Conservation (phyloP, 148 eudicot species). For the Fagopyrum esculentum region DNA sequence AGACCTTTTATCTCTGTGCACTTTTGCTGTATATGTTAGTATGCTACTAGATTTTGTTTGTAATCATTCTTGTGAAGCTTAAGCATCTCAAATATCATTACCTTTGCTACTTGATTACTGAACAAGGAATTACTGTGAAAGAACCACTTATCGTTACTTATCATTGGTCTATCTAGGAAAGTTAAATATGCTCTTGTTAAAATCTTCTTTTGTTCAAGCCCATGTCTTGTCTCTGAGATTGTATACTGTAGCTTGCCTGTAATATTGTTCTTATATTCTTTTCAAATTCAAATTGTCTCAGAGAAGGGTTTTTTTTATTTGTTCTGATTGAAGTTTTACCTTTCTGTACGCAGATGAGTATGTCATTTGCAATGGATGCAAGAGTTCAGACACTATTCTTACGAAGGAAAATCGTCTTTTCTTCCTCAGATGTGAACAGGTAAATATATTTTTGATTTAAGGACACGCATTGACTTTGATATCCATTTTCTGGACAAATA, state of each 20-base stretch:
- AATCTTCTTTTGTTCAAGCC: neutral
- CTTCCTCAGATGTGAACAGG: conserved; percentile 98
- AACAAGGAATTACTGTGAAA: neutral
- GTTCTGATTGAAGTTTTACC: neutral
- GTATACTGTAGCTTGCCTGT: neutral
- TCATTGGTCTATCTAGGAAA: neutral
- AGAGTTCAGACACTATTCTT: conserved; percentile 93
- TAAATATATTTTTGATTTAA: conserved; percentile 14
- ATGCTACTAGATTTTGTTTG: neutral
- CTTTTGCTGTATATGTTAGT: neutral
- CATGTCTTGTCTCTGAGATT: neutral
- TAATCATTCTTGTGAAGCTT: neutral
- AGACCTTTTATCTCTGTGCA: neutral
- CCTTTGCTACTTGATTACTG: neutral
- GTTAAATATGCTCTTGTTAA: neutral
- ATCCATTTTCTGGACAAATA: neutral
- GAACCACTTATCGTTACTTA: neutral
- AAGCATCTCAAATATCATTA: neutral
- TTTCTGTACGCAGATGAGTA: conserved; percentile 58
- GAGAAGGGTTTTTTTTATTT: neutral
- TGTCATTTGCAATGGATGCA: conserved; percentile 96
- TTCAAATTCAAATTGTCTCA: neutral
- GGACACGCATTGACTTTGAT: neutral
- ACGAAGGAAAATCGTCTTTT: conserved; percentile 85
- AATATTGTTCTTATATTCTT: neutral